Evolutionary conservation across 257 asterid species (phyloP), one percentile per base, ranked within the genome.

Genomic region (Capsicum chinense): DNA sequence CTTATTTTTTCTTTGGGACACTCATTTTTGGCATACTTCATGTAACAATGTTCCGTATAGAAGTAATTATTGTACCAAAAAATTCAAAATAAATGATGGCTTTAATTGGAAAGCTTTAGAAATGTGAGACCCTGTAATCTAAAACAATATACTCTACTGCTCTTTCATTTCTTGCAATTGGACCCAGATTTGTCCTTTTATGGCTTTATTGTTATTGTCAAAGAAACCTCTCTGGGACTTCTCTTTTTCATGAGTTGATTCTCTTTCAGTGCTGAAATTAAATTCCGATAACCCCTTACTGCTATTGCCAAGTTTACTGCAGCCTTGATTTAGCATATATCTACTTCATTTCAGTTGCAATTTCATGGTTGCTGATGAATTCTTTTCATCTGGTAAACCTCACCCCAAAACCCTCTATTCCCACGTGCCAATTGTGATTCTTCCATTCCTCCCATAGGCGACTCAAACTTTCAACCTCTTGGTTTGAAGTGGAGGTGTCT

Each of bases 381-480:
- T 48, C 11, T 48, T 73, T 47, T 73, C 37, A 71, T 44, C 79
- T 47, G 14, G 57, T 71, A 71, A 71, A 5, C 79, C 9, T 44
- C 58, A 71, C 39, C 39, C 11, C 59, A 47, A 47, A 19, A 10
- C 39, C 80, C 9, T 19, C 9, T 19, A 60, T 12, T 9, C 60
- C 80, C 80, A 19, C 0, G 1, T n/a, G 59, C 59, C 42, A 47
- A 19, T 73, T n/a, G 39, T 11, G 59, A 19, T 73, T 5, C 9
- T 47, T 71, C 79, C 39, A 1, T 6, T 21, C 60, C 42, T 26
- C 13, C 37, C 59, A 5, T 11, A 9, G 57, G 19, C 48, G n/a
- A 73, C 39, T 73, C 80, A n/a, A 73, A 73, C 80, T 48, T 21
- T n/a, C 19, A 3, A 73, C 42, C 10, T 73, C 59, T 71, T 47